Conservation (phyloP, 495 filamentous ascomycete genomes). For the Aspergillus wentii region DNA sequence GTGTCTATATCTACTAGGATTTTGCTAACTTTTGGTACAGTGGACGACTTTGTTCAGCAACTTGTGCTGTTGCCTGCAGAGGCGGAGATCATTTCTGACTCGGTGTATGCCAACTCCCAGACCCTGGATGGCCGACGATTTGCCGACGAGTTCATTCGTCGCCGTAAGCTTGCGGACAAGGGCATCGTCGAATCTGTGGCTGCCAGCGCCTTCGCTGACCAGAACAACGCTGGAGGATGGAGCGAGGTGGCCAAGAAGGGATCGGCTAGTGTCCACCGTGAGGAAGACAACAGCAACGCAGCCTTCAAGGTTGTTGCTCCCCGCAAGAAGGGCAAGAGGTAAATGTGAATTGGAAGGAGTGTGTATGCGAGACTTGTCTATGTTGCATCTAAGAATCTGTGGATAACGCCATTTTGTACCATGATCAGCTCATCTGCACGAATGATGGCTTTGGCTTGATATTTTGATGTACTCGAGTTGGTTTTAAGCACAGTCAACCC, state of each 20-base stretch:
- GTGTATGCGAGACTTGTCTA: not conserved
- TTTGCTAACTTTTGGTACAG: constrained; percentile 41
- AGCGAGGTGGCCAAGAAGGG: constrained; percentile 97
- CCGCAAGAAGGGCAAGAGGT: constrained; percentile 90
- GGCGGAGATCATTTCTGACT: constrained; percentile 76
- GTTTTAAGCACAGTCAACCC: too few relatives aligned
- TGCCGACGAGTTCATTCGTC: constrained; percentile 87
- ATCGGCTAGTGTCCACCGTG: constrained; percentile 40
- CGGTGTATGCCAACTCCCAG: constrained; percentile 76
- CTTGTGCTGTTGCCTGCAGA: constrained; percentile 74
- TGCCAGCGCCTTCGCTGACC: constrained; percentile 37
- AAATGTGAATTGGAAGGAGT: constrained; percentile 10
- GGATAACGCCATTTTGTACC: too few relatives aligned
- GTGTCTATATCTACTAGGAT: not conserved
- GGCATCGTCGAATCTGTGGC: constrained; percentile 62
- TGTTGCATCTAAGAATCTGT: too few relatives aligned
- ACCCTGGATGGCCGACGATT: constrained; percentile 90
- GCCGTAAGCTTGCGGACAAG: constrained; percentile 86
- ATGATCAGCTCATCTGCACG: too few relatives aligned
- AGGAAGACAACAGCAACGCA: constrained; percentile 50
- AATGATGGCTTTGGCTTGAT: too few relatives aligned
- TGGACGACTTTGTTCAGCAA: constrained; percentile 72
- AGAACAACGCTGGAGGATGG: constrained; percentile 68
- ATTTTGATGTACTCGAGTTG: too few relatives aligned
- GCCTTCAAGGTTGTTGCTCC: constrained; percentile 85